phyloP scores from a whole-genome alignment of 2,329 filamentous ascomycete genomes.

The Ceratocystis cacaofunesta region DNA sequence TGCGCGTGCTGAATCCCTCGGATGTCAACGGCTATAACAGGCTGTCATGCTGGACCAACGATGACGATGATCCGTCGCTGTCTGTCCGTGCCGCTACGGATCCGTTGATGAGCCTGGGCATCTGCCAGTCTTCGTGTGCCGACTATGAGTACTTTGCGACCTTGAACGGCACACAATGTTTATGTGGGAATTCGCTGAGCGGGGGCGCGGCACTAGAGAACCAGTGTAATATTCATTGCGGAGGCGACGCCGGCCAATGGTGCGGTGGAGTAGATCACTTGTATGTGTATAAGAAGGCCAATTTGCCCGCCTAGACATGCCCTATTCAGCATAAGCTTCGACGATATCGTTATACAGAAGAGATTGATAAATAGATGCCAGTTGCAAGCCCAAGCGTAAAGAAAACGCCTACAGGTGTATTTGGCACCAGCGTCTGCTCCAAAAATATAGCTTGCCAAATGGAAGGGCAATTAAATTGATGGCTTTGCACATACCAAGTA shows the following conservation, averaged over 20 bases:
- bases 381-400: too few relatives aligned
- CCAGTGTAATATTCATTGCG: constrained; percentile 8
- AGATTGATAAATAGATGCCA: too few relatives aligned
- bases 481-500: background rate
- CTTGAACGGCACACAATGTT: background rate
- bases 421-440: background rate
- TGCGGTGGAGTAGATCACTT: constrained; percentile 4
- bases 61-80: background rate
- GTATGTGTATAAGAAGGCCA: constrained; percentile 15
- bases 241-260: constrained; percentile 6
- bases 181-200: constrained; percentile 7
- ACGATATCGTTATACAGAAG: too few relatives aligned
- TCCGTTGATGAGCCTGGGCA: constrained; percentile 6
- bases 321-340: too few relatives aligned
- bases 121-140: background rate
- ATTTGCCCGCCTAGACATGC: constrained; percentile 3
- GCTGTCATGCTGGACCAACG: constrained; percentile 14
- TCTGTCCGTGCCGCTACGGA: background rate
- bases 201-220: constrained; percentile 7
- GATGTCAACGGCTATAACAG: constrained; percentile 10
- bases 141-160: constrained; percentile 13
- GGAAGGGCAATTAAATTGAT: background rate
- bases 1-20: constrained; percentile 4
- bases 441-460: background rate
- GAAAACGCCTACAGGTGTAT: too few relatives aligned